phyloP scores from a whole-genome alignment of 352 stramenopile species.

The Nothophytophthora sp. region DNA sequence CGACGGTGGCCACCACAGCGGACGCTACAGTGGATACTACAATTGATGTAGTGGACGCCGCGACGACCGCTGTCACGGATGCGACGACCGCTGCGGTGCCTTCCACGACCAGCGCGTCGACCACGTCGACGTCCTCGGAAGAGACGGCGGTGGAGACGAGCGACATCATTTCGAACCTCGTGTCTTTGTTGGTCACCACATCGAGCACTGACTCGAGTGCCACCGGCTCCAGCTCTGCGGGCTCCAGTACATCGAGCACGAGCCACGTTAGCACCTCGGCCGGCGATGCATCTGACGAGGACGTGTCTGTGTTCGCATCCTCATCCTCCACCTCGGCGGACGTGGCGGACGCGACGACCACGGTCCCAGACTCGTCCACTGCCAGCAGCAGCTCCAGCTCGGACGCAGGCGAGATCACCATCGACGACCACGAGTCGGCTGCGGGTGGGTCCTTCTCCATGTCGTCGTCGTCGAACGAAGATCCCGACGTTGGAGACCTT shows the following conservation, averaged over 20 bases:
- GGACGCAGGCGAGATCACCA: constrained; percentile 7
- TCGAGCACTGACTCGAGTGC: constrained; percentile 13
- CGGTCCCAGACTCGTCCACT: neutral
- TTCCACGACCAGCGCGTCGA: neutral
- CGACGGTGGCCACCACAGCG: neutral
- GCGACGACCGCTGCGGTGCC: neutral
- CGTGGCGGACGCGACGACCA: constrained; percentile 18
- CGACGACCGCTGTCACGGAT: neutral
- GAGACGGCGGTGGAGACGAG: constrained; percentile 7
- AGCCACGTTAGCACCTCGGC: constrained; percentile 21
- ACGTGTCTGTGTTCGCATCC: constrained; percentile 10
- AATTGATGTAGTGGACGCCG: neutral
- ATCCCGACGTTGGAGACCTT: constrained; percentile 36
- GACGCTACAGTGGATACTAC: constrained; percentile 6
- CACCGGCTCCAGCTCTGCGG: constrained; percentile 5
- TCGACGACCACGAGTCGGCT: neutral
- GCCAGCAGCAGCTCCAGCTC: constrained; percentile 17
- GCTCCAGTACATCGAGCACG: constrained; percentile 20
- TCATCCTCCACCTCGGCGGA: constrained; percentile 16
- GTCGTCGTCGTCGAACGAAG: constrained; percentile 22
- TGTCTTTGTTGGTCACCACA: constrained; percentile 17
- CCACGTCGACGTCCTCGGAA: constrained; percentile 8
- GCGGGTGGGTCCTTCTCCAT: constrained; percentile 9
- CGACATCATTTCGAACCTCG: constrained; percentile 11
- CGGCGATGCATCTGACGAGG: constrained; percentile 17